These are phyloP conservation scores for Rhizomucor pusillus DNA, from an alignment of 371 early-diverging fungal genomes.

Conservation along the genomic window DNA sequence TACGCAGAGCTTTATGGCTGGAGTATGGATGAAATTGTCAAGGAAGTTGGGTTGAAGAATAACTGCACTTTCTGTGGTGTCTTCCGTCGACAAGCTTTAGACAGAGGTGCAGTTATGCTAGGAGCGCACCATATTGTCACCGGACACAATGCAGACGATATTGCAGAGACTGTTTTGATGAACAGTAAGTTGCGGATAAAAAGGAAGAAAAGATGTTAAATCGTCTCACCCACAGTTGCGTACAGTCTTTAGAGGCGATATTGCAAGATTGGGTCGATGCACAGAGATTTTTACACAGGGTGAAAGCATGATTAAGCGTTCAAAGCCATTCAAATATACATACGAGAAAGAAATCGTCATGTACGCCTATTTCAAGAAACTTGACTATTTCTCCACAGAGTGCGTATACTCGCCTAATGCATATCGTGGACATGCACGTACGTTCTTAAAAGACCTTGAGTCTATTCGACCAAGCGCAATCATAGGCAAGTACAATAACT, in stretches of 20 bases:
- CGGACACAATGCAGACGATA: slow-evolving; percentile 99
- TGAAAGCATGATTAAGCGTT: slow-evolving; percentile 78
- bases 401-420: slow-evolving; percentile 99
- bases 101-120: slow-evolving; percentile 93
- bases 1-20: slow-evolving; percentile 97
- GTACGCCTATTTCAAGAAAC: slow-evolving; percentile 99
- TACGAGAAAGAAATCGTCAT: slow-evolving; percentile 99
- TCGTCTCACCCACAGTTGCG: too few relatives aligned
- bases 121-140: slow-evolving; percentile 97
- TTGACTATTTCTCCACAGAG: slow-evolving; percentile 99
- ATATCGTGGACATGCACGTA: slow-evolving; percentile 96
- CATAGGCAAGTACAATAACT: slow-evolving; percentile 55
- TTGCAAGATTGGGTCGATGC: slow-evolving; percentile 92
- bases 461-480: slow-evolving; percentile 90
- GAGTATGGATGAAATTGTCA: slow-evolving; percentile 99
- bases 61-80: slow-evolving; percentile 99
- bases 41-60: slow-evolving; percentile 93
- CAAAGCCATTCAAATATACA: slow-evolving; percentile 99
- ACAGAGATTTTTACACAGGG: slow-evolving; percentile 88
- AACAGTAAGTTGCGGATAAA: slow-evolving; percentile 72
- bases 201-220: neutral
- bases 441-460: slow-evolving; percentile 97
- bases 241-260: slow-evolving; percentile 96
- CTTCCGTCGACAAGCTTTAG: slow-evolving; percentile 98
- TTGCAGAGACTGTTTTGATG: slow-evolving; percentile 99